phyloP scores from a whole-genome alignment of 768 basidiomycete genomes.

The Xerocomus spinulosus region DNA sequence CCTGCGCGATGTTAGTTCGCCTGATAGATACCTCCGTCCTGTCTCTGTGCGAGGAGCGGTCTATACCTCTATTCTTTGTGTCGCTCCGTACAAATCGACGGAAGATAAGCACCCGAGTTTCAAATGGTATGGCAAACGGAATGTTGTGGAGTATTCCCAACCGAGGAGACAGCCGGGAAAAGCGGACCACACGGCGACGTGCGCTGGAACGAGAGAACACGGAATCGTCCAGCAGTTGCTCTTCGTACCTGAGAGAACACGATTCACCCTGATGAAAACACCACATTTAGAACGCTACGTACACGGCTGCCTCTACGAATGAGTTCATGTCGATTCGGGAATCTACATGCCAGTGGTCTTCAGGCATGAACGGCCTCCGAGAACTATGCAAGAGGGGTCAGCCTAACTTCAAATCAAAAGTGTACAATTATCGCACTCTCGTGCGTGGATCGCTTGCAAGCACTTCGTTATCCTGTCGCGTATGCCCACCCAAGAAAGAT shows the following conservation, averaged over 20 bases:
- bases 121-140: conserved; percentile 93
- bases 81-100: conserved; percentile 77
- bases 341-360: conserved; percentile 79
- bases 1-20: conserved; percentile 77
- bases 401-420: not conserved
- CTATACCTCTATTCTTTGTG: conserved; percentile 22
- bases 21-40: conserved; percentile 36
- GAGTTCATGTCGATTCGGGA: conserved; percentile 53
- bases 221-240: conserved; percentile 43
- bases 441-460: conserved; percentile 74
- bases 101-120: conserved; percentile 86
- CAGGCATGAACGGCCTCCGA: conserved; percentile 73
- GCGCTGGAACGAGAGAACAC: conserved; percentile 35
- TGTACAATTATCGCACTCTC: conserved; percentile 61
- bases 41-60: conserved; percentile 13
- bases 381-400: conserved; percentile 49
- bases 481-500: conserved; percentile 57
- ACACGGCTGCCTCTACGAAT: conserved; percentile 89
- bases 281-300: conserved; percentile 22
- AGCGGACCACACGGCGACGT: conserved; percentile 66
- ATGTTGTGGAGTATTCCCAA: conserved; percentile 92
- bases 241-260: conserved; percentile 50
- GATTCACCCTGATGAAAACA: not conserved
- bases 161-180: conserved; percentile 59
- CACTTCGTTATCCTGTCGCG: conserved; percentile 74